Evolutionary conservation across 169 alveolate genomes (phyloP).

Genomic region (Theileria sp.): DNA sequence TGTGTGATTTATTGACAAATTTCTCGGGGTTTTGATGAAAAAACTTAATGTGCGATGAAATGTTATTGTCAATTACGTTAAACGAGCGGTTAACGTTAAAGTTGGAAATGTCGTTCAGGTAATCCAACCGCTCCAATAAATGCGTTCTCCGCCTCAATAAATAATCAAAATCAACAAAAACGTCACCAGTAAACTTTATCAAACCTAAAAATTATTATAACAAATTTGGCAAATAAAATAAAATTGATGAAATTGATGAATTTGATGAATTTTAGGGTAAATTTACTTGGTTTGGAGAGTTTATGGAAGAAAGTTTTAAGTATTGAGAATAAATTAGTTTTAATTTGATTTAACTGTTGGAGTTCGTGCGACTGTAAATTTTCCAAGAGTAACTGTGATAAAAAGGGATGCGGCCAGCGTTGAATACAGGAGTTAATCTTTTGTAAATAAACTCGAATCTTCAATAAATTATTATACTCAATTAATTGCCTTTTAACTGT

Average conservation of each 20-base stretch:
- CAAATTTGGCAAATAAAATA: no score
- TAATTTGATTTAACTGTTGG: slow-evolving; percentile 15
- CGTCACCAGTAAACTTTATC: slow-evolving; percentile 7
- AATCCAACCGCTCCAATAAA: slow-evolving; percentile 42
- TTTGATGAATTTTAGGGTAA: no score
- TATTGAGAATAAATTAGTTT: slow-evolving; percentile 5
- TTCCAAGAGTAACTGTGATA: neutral
- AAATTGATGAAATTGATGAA: no score
- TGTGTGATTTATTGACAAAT: slow-evolving; percentile 46
- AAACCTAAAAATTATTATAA: neutral
- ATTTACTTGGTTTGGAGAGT: slow-evolving; percentile 22
- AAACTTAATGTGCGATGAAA: slow-evolving; percentile 47
- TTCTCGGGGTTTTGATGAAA: slow-evolving; percentile 31
- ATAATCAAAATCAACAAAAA: slow-evolving; percentile 23
- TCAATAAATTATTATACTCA: slow-evolving; percentile 33
- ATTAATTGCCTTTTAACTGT: slow-evolving; percentile 39
- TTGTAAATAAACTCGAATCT: slow-evolving; percentile 51
- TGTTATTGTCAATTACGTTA: slow-evolving; percentile 42
- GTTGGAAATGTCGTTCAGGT: slow-evolving; percentile 56
- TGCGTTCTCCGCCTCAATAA: slow-evolving; percentile 32
- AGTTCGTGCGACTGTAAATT: neutral
- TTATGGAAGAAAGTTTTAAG: slow-evolving; percentile 16
- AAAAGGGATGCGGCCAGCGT: slow-evolving; percentile 64
- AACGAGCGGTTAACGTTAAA: slow-evolving; percentile 56
- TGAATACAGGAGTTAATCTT: slow-evolving; percentile 22